These are phyloP conservation scores for Otatea glauca DNA, from an alignment of 176 grass and related monocot genomes.

Conservation along the genomic window DNA sequence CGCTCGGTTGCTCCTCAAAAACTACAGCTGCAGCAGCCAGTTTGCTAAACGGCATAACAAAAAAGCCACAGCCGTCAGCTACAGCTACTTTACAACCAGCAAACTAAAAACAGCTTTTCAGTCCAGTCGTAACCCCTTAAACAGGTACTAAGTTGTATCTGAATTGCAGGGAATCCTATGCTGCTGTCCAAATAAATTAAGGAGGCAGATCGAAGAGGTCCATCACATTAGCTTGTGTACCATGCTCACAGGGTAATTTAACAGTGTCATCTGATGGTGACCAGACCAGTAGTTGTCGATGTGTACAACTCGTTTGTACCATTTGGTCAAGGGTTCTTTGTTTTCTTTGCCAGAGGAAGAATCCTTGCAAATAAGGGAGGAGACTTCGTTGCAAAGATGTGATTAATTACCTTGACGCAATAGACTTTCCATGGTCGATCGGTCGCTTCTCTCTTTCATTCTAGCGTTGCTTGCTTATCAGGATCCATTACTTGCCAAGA, in stretches of 20 bases:
- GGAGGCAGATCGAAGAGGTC: neutral
- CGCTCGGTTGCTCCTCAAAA: too few species aligned
- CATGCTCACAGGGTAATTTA: neutral
- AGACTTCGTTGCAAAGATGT: neutral
- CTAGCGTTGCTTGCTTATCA: neutral
- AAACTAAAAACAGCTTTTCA: too few species aligned
- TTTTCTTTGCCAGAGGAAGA: conserved; percentile 17
- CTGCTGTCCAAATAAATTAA: neutral
- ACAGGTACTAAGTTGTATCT: neutral
- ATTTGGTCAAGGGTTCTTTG: conserved; percentile 6
- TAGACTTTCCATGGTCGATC: neutral
- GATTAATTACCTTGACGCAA: conserved; percentile 3
- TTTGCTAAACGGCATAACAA: too few species aligned
- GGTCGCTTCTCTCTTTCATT: neutral
- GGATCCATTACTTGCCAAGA: conserved; percentile 8
- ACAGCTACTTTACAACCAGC: too few species aligned
- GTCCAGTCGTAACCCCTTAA: too few species aligned
- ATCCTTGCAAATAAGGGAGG: conserved; percentile 13
- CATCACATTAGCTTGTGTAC: neutral
- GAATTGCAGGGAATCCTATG: neutral
- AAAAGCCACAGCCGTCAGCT: too few species aligned
- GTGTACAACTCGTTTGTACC: neutral
- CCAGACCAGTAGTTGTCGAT: neutral
- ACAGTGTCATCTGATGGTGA: conserved; percentile 3
- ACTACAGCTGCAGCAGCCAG: too few species aligned